Evolutionary conservation across 495 filamentous ascomycete genomes (phyloP), one percentile per base, ranked within the genome.

Genomic region (Astrocystis sublimbata): DNA sequence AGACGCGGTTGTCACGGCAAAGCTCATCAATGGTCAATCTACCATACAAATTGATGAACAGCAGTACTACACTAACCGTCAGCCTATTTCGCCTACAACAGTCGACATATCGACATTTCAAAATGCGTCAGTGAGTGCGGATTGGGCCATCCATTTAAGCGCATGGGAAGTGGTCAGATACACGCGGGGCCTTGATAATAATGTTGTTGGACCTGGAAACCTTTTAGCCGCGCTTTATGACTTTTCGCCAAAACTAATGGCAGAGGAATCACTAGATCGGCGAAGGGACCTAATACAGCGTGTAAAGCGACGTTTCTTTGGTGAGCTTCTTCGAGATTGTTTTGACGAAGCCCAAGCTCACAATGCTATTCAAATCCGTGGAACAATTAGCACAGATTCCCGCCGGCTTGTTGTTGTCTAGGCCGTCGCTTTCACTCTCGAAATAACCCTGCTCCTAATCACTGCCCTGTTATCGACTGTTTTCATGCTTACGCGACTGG

Each of bases 291-390:
- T 30, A 3, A 41, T 60, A 0, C 7, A 23, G 8, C 69, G 65
- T 31, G 56, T 75, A 8, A 72, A 76, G 31, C 73, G 75, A 38
- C 67, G 76, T 6, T 76, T 71, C 42, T 66, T 77, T 60, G 76
- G 73, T 0, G 76, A 78, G 31, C 61, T 71, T 1, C 38, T 77
- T 7, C 69, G 72, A 35, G 52, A 74, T 30, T 50, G 60, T 1
- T 71, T 75, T 26, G 36, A 59, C 19, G 13, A 53, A 1, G 28
- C 21, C 9, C 57, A 40, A 1, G 4, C 19, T 13, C 42, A 43
- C 26, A 15, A 56, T 17, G 10, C 66, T 8, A 9, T 35, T 8
- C 1, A 13, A 10, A 55, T 43, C 2, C 4, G 31, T 6, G 66
- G 66, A 36, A 43, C 8, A 7, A 47, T 60, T 33, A 13, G 30